phyloP scores from a whole-genome alignment of 2,329 filamentous ascomycete genomes.

The Intubia oerlemansii region DNA sequence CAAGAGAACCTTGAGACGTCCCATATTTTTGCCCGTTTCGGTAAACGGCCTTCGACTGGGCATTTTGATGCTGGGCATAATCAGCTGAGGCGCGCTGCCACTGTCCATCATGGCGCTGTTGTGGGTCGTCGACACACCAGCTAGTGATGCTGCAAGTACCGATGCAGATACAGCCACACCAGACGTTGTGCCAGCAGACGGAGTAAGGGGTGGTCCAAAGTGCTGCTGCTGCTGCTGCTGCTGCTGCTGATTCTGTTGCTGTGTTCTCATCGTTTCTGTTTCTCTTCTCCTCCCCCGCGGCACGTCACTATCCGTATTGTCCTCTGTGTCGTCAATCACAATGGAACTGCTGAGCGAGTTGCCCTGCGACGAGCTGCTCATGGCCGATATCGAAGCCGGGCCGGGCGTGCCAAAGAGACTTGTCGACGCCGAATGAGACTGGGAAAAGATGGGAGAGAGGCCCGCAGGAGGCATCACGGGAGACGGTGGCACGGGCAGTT shows the following conservation, averaged over 20 bases:
- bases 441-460: constrained; percentile 12
- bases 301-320: too few relatives aligned
- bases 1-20: constrained; percentile 73
- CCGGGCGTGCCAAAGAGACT: constrained; percentile 19
- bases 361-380: constrained; percentile 27
- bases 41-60: constrained; percentile 80
- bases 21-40: constrained; percentile 60
- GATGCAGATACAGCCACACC: too few relatives aligned
- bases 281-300: too few relatives aligned
- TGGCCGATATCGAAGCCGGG: constrained; percentile 14
- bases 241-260: too few relatives aligned
- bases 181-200: too few relatives aligned
- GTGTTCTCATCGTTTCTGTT: too few relatives aligned
- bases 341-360: constrained; percentile 27
- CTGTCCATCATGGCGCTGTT: constrained; percentile 22
- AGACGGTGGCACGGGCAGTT: too few relatives aligned
- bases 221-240: too few relatives aligned
- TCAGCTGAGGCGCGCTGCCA: constrained; percentile 49
- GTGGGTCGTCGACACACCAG: constrained; percentile 1
- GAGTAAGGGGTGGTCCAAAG: too few relatives aligned
- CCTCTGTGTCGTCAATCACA: constrained; percentile 22
- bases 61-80: constrained; percentile 93
- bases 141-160: too few relatives aligned
- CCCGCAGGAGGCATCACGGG: too few relatives aligned
- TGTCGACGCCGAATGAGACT: constrained; percentile 22